These are phyloP conservation scores for Pseudophaeomoniella oleicola DNA, from an alignment of 2,329 filamentous ascomycete genomes.

Conservation along the genomic window DNA sequence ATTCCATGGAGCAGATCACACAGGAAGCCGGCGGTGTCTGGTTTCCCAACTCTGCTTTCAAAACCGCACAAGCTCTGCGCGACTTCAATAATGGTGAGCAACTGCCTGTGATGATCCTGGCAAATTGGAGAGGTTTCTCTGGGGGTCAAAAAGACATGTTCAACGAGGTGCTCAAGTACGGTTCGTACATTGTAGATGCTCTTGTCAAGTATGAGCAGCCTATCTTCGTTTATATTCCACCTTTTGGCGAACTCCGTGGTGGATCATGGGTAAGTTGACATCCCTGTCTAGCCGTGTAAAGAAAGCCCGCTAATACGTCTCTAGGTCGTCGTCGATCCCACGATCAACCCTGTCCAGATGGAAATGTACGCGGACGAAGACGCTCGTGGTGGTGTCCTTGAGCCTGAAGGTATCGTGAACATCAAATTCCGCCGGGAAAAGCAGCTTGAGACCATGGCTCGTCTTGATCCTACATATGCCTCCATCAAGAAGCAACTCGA, in stretches of 20 bases:
- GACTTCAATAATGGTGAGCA: conserved; percentile 99
- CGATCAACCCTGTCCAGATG: conserved; percentile 93
- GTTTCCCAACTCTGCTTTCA: conserved; percentile 99
- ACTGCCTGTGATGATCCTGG: conserved; percentile 94
- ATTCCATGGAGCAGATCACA: conserved; percentile 89
- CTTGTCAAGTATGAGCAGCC: conserved; percentile 98
- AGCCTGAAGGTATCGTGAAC: conserved; percentile 94
- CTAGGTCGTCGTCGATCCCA: conserved; percentile 86
- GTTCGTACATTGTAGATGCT: conserved; percentile 96
- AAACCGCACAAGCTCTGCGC: conserved; percentile 95
- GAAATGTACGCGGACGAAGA: conserved; percentile 99
- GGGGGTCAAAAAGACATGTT: conserved; percentile 99
- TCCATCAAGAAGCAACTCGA: conserved; percentile 66
- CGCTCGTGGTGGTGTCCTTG: conserved; percentile 87
- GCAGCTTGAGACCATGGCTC: conserved; percentile 94
- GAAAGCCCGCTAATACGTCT: conserved; percentile 17
- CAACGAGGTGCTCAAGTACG: conserved; percentile 99
- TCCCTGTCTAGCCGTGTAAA: not conserved
- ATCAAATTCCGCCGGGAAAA: conserved; percentile 98
- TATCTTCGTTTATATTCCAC: conserved; percentile 97
- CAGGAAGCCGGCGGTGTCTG: conserved; percentile 97
- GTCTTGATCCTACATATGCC: conserved; percentile 72
- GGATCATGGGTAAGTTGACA: conserved; percentile 67
- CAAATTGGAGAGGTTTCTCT: conserved; percentile 99
- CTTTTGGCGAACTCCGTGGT: conserved; percentile 90